Base-by-base conservation (phyloP, 352 stramenopile species). In the Peronosclerospora sorghi region DNA sequence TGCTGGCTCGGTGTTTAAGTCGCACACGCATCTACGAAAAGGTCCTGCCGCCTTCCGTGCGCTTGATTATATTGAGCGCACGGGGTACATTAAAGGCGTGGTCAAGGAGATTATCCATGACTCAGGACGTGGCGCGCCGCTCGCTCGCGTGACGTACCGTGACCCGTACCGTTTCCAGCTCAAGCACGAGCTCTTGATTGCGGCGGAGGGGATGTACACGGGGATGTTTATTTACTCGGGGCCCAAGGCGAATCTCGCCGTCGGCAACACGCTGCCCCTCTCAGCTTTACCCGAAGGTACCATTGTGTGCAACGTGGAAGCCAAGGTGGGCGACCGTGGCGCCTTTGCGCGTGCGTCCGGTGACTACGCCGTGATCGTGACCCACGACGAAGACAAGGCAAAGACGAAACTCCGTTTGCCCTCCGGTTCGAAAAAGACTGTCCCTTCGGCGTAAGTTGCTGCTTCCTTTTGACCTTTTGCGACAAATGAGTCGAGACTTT, bases 51-150 rank as follows among this genome's bases (percentile, higher is more conserved):
- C 60, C 45, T 88, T 88, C 70, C 79, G 79, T 32, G 60, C 68
- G 8, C 63, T 86, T 13, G 79, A 91, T 83, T 98, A 96, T 67
- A 84, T 96, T 10, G 78, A 96, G 68, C 79, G 83, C 63, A 64
- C 95, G 41, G 95, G 96, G 41, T 99, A 99, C 88, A 89, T 98
- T 77, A 97, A 97, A 73, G 96, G 96, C 47, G 91, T 98, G 27
- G 73, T 99, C 46, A 98, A 98, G 76, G 94, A 98, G 62, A 98
- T 99, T 74, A 76, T 98, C 57, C 95, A 99, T 63, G 95, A 99
- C 74, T 91, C 95, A 17, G 95, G 95, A 65, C 84, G 96, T 83
- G 96, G 95, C 58, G 96, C 95, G 19, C 95, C 95, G 14, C 67
- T 99, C 15, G 95, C 94, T 51, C 85, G 86, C 56, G 92, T 99